A percentile compares a stretch with the other conserved stretches of the same genome.
phyloP scores from a whole-genome alignment of 148 eudicot genomes.

The Cornus kousa region DNA sequence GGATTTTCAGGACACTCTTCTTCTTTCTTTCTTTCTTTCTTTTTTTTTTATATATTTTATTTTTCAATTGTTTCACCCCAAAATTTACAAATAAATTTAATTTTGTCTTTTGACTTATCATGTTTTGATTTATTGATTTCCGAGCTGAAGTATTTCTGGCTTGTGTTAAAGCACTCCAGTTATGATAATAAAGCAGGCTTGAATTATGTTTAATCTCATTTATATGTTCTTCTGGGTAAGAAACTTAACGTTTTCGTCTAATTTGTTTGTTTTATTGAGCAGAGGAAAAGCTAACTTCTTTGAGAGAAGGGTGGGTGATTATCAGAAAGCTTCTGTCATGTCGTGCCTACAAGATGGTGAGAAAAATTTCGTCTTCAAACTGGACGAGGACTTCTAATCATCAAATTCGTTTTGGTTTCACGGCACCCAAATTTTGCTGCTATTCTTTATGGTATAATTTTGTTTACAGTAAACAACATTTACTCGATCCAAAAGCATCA shows the following conservation, averaged over 20 bases:
- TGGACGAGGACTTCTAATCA: constrained; percentile 74
- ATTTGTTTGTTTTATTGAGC: constrained; percentile 19
- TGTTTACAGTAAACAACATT: background rate
- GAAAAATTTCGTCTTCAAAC: constrained; percentile 56
- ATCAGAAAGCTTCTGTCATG: constrained; percentile 85
- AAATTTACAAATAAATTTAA: background rate
- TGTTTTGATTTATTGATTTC: background rate
- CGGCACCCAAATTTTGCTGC: background rate
- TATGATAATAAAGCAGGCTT: background rate
- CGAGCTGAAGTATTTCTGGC: background rate
- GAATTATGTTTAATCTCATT: background rate
- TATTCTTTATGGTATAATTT: background rate
- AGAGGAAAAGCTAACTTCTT: constrained; percentile 84
- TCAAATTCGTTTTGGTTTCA: background rate
- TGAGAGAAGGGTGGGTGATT: constrained; percentile 78
- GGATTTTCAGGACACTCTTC: background rate
- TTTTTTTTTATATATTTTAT: no score
- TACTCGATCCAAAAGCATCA: background rate
- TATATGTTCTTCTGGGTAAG: background rate
- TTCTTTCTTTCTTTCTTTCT: no score
- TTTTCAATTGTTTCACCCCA: background rate
- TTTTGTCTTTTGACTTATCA: background rate
- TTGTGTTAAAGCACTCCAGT: background rate
- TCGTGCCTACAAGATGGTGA: constrained; percentile 47
- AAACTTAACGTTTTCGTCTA: background rate